These are phyloP conservation scores for Trichoderma polysporum DNA, from an alignment of 2,329 filamentous ascomycete species.

Conservation along the genomic window DNA sequence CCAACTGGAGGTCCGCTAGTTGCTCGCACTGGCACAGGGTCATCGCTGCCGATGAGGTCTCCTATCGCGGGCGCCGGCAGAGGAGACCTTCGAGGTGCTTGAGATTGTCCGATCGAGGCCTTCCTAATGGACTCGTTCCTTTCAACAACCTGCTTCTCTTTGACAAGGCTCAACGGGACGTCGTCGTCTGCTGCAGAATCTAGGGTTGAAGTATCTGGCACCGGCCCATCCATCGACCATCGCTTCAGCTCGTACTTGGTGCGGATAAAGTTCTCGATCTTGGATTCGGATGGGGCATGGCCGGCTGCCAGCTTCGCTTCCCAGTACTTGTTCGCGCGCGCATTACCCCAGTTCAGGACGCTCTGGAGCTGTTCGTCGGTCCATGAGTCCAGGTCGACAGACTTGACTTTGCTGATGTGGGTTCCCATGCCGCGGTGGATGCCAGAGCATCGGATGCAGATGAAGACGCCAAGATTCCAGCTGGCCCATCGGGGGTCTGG, in stretches of 20 bases:
- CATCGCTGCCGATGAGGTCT: constrained; percentile 82
- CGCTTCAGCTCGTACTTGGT: constrained; percentile 99
- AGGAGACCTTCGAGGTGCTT: constrained; percentile 34
- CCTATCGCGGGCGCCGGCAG: constrained; percentile 56
- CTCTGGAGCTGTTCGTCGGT: constrained; percentile 97
- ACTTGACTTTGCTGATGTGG: constrained; percentile 97
- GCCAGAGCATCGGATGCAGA: constrained; percentile 97
- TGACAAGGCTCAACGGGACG: constrained; percentile 61
- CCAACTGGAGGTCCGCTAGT: constrained; percentile 62
- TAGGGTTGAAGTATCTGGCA: constrained; percentile 87
- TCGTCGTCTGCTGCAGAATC: constrained; percentile 86
- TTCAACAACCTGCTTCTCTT: constrained; percentile 65
- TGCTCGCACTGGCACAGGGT: constrained; percentile 66
- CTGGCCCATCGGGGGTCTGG: constrained; percentile 96
- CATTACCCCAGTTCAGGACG: constrained; percentile 93
- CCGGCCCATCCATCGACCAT: constrained; percentile 98
- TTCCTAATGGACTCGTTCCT: constrained; percentile 61
- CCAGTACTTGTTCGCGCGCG: constrained; percentile 98
- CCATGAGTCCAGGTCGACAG: constrained; percentile 96
- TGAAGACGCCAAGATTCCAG: constrained; percentile 96
- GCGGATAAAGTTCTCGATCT: constrained; percentile 99
- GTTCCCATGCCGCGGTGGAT: constrained; percentile 99
- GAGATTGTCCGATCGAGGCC: constrained; percentile 50
- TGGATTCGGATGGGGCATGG: constrained; percentile 90
- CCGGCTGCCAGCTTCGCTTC: constrained; percentile 89